Percentiles rank a stretch among this genome's conserved stretches.
These are phyloP conservation scores for Boletus semigastroideus DNA, from an alignment of 1,284 basidiomycete genomes.

Conservation along the genomic window DNA sequence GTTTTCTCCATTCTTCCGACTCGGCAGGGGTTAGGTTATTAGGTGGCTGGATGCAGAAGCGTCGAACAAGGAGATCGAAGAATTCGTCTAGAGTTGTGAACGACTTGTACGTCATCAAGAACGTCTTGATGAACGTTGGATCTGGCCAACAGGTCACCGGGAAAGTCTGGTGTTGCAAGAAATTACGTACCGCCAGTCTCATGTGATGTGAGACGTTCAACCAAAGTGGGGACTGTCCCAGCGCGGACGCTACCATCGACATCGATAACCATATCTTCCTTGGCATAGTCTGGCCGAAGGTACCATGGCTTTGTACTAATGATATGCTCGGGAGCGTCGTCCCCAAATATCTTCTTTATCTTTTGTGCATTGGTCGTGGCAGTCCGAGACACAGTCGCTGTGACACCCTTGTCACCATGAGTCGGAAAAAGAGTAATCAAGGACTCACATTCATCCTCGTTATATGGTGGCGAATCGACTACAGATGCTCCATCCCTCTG, in stretches of 20 bases:
- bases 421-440: not conserved
- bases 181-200: conserved; percentile 69
- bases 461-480: conserved; percentile 19
- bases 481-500: conserved; percentile 15
- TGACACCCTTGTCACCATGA: conserved; percentile 9
- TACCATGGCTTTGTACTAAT: conserved; percentile 79
- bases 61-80: conserved; percentile 81
- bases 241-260: conserved; percentile 82
- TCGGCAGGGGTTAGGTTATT: conserved; percentile 65
- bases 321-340: conserved; percentile 56
- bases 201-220: conserved; percentile 91
- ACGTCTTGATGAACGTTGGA: conserved; percentile 84
- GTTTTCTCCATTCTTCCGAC: conserved; percentile 78
- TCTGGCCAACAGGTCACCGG: conserved; percentile 45
- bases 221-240: conserved; percentile 82
- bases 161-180: not conserved
- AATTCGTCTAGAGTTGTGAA: conserved; percentile 88
- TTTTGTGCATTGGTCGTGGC: conserved; percentile 51
- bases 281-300: conserved; percentile 76
- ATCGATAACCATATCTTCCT: conserved; percentile 82
- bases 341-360: conserved; percentile 74
- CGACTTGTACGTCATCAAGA: conserved; percentile 96
- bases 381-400: conserved; percentile 28
- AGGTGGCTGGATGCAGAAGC: conserved; percentile 83
- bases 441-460: conserved; percentile 39